A percentile compares a stretch with the other conserved stretches of the same genome.
phyloP scores from a whole-genome alignment of 2,329 filamentous ascomycete genomes.

The Phialophora macrospora region DNA sequence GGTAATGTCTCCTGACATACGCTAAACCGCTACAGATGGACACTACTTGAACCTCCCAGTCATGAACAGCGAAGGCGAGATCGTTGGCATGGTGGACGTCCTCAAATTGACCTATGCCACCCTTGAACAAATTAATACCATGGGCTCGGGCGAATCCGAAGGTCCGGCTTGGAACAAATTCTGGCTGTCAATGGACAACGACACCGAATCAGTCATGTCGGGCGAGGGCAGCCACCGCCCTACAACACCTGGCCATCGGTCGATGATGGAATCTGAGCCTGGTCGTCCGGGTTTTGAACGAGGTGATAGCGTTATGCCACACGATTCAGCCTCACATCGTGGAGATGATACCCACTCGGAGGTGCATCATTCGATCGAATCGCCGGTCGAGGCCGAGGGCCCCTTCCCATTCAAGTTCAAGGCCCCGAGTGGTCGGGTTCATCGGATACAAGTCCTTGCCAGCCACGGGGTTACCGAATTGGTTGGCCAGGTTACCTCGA shows the following conservation, averaged over 20 bases:
- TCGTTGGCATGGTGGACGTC: slow-evolving; percentile 99
- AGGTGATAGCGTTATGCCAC: slow-evolving; percentile 84
- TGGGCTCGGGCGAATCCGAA: slow-evolving; percentile 85
- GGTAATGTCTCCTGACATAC: neutral
- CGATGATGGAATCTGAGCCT: slow-evolving; percentile 80
- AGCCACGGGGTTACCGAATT: slow-evolving; percentile 80
- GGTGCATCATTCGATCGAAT: slow-evolving; percentile 56
- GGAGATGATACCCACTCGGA: slow-evolving; percentile 78
- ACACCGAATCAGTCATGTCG: slow-evolving; percentile 95
- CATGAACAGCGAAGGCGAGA: slow-evolving; percentile 96
- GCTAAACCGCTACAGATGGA: slow-evolving; percentile 66
- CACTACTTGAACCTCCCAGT: slow-evolving; percentile 98
- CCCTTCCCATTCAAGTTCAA: slow-evolving; percentile 98
- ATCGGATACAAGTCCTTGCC: slow-evolving; percentile 83
- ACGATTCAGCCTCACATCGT: slow-evolving; percentile 92
- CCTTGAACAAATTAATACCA: slow-evolving; percentile 87
- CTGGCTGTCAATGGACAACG: slow-evolving; percentile 93
- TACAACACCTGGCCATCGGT: slow-evolving; percentile 70
- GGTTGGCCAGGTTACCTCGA: slow-evolving; percentile 75
- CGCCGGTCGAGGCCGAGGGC: slow-evolving; percentile 68
- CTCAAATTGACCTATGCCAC: slow-evolving; percentile 98
- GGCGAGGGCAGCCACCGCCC: slow-evolving; percentile 81
- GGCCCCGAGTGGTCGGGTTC: slow-evolving; percentile 90
- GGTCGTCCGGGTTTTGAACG: slow-evolving; percentile 67
- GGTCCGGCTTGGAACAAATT: slow-evolving; percentile 99